A percentile compares a stretch with the other conserved stretches of the same genome.
Conservation (phyloP, 176 grass and related monocot genomes). For the Panicum miliaceum region DNA sequence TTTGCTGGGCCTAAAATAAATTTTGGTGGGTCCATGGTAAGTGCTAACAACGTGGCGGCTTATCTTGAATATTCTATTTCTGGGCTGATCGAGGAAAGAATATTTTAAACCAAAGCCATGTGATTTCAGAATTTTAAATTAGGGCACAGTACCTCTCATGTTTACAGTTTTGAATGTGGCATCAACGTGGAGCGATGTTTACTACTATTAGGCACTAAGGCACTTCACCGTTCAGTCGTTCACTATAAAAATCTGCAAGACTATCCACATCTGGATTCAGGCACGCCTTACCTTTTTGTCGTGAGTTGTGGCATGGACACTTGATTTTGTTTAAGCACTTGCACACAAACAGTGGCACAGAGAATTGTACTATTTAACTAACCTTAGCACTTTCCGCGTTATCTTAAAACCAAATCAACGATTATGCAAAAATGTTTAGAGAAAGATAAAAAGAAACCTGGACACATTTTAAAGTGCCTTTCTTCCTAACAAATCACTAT, state of each 20-base stretch:
- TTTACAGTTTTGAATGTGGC: neutral
- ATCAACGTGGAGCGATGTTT: neutral
- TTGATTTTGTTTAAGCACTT: neutral
- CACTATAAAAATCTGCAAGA: neutral
- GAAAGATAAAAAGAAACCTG: neutral
- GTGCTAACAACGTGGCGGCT: conserved; percentile 9
- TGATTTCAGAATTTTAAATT: conserved; percentile 24
- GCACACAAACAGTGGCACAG: neutral
- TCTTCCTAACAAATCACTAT: neutral
- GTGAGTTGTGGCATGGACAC: neutral
- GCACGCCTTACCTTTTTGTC: neutral
- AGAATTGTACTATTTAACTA: neutral
- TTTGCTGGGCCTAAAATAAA: neutral
- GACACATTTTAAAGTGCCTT: neutral
- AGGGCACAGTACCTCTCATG: neutral
- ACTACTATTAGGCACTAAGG: neutral
- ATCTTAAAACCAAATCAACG: neutral
- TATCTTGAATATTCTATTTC: conserved; percentile 6
- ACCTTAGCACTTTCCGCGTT: neutral
- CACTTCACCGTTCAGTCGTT: neutral
- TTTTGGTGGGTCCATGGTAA: neutral
- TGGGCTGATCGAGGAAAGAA: neutral
- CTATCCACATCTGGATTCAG: neutral
- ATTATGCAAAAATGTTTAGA: neutral
- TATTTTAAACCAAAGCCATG: conserved; percentile 3